Evolutionary conservation across 768 basidiomycete species (phyloP).

Genomic region (Hygrocybe coccinea): DNA sequence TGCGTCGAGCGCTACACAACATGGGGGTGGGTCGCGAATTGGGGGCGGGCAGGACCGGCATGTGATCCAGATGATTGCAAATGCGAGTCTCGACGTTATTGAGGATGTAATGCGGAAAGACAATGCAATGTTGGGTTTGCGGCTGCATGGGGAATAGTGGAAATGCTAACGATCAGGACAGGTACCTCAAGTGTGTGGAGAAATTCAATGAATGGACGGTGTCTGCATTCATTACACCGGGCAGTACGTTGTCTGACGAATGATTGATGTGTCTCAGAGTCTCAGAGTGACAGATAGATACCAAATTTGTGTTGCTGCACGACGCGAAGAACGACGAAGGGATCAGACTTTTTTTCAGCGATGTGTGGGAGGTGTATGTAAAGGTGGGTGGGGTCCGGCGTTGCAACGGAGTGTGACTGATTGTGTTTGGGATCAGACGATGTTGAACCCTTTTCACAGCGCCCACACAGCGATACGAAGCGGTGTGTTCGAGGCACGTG

Average conservation of each 20-base stretch:
- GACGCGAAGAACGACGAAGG: slow-evolving; percentile 97
- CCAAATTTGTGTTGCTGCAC: slow-evolving; percentile 92
- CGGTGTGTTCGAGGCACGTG: slow-evolving; percentile 73
- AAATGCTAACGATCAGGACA: too few relatives aligned
- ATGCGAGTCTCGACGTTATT: slow-evolving; percentile 90
- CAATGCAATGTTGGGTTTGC: slow-evolving; percentile 59
- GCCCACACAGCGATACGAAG: slow-evolving; percentile 82
- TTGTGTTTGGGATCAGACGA: slow-evolving; percentile 46
- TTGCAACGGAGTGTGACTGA: slow-evolving; percentile 9
- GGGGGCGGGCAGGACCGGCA: slow-evolving; percentile 84
- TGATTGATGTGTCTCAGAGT: slow-evolving; percentile 6
- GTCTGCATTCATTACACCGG: slow-evolving; percentile 92
- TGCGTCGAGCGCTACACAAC: slow-evolving; percentile 68
- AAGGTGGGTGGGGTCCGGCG: slow-evolving; percentile 69
- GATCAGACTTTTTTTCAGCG: slow-evolving; percentile 85
- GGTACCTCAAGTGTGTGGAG: slow-evolving; percentile 94
- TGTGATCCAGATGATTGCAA: slow-evolving; percentile 98
- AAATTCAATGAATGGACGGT: slow-evolving; percentile 99
- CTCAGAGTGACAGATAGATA: slow-evolving; percentile 51
- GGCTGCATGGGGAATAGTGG: too few relatives aligned
- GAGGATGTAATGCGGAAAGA: slow-evolving; percentile 90
- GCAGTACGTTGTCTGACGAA: slow-evolving; percentile 57
- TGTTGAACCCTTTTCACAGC: slow-evolving; percentile 94
- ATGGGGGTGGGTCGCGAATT: slow-evolving; percentile 56
- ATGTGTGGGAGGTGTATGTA: slow-evolving; percentile 95